Percentiles rank a stretch among this genome's conserved stretches.
These are phyloP conservation scores for Xylaria telfairii DNA, from an alignment of 495 filamentous ascomycete genomes.

Conservation along the genomic window DNA sequence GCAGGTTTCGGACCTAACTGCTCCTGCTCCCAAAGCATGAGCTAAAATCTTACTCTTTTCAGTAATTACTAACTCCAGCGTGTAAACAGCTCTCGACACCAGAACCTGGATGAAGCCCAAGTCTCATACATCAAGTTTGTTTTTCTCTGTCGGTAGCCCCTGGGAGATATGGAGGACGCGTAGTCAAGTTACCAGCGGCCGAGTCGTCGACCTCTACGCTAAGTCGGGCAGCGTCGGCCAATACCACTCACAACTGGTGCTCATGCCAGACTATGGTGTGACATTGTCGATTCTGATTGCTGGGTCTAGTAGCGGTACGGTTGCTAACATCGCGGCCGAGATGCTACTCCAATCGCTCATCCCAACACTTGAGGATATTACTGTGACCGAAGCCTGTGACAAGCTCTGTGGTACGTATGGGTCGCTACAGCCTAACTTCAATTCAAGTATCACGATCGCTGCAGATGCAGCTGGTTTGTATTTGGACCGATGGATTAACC, in stretches of 20 bases:
- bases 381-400: not conserved
- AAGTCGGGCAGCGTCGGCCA: slow-evolving; percentile 46
- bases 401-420: slow-evolving; percentile 19
- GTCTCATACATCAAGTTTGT: slow-evolving; percentile 42
- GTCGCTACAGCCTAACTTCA: slow-evolving; percentile 46
- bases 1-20: no score
- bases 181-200: slow-evolving; percentile 11
- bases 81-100: slow-evolving; percentile 43
- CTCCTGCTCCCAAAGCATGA: no score
- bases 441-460: slow-evolving; percentile 36
- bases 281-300: not conserved
- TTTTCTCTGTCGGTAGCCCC: slow-evolving; percentile 48
- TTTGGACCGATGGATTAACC: slow-evolving; percentile 3
- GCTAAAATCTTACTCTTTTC: no score
- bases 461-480: slow-evolving; percentile 7
- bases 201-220: slow-evolving; percentile 49
- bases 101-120: slow-evolving; percentile 55
- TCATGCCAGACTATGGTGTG: slow-evolving; percentile 44
- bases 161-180: slow-evolving; percentile 51
- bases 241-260: slow-evolving; percentile 44
- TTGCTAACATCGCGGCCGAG: not conserved
- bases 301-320: not conserved
- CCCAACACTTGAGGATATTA: not conserved
- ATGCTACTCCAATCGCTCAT: slow-evolving; percentile 11
- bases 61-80: no score